A percentile compares a stretch with the other conserved stretches of the same genome.
phyloP scores from a whole-genome alignment of 495 filamentous ascomycete species.

The Aspergillus incahuasiensis region DNA sequence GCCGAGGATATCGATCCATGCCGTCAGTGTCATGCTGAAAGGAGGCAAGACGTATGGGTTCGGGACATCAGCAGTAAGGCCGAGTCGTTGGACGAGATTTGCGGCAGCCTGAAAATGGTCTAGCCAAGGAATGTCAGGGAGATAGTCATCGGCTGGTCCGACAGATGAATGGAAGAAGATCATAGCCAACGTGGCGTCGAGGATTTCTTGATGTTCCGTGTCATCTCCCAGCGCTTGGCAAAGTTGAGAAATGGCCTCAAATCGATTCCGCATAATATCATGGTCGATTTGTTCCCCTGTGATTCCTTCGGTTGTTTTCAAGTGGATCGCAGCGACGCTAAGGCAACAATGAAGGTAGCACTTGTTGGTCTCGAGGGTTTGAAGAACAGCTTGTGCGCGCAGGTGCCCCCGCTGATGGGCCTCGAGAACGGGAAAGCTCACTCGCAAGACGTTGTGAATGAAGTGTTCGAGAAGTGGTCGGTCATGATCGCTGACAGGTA shows the following conservation, averaged over 20 bases:
- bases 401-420: slow-evolving; percentile 76
- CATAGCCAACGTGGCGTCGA: slow-evolving; percentile 92
- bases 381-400: slow-evolving; percentile 74
- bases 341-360: slow-evolving; percentile 94
- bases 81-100: slow-evolving; percentile 76
- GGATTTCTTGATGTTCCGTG: slow-evolving; percentile 76
- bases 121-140: slow-evolving; percentile 94
- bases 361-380: slow-evolving; percentile 82
- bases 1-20: slow-evolving; percentile 97
- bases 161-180: slow-evolving; percentile 97
- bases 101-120: slow-evolving; percentile 92
- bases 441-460: slow-evolving; percentile 76
- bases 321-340: slow-evolving; percentile 91
- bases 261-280: slow-evolving; percentile 92
- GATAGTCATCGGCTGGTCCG: slow-evolving; percentile 73
- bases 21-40: slow-evolving; percentile 91
- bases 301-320: slow-evolving; percentile 69
- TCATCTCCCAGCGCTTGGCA: slow-evolving; percentile 80
- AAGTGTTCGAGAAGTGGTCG: slow-evolving; percentile 87
- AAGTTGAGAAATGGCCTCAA: slow-evolving; percentile 78
- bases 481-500: slow-evolving; percentile 87
- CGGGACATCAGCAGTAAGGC: slow-evolving; percentile 65
- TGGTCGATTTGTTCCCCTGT: slow-evolving; percentile 75
- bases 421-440: slow-evolving; percentile 89
- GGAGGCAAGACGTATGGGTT: slow-evolving; percentile 60